phyloP scores from a whole-genome alignment of 345 rosid species.

The Dipteronia sinensis region DNA sequence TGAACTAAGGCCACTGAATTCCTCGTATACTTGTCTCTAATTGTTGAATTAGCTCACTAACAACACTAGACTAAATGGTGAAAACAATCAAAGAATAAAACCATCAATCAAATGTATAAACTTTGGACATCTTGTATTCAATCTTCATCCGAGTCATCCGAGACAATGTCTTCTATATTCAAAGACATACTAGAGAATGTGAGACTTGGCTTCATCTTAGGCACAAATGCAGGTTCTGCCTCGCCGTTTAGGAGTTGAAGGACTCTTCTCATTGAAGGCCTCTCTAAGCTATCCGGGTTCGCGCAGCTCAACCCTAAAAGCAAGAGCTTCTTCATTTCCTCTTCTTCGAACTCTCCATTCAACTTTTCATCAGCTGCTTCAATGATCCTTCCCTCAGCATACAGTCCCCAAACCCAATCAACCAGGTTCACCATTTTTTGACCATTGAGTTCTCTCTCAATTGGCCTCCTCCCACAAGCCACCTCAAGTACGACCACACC shows the following conservation, averaged over 20 bases:
- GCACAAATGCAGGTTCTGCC: constrained; percentile 51
- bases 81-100: constrained; percentile 22
- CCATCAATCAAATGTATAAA: constrained; percentile 16
- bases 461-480: constrained; percentile 92
- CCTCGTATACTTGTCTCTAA: neutral
- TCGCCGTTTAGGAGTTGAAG: constrained; percentile 82
- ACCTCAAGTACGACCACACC: constrained; percentile 90
- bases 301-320: constrained; percentile 85
- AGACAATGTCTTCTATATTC: constrained; percentile 80
- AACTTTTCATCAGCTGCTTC: constrained; percentile 78
- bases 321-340: constrained; percentile 81
- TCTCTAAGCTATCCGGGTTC: constrained; percentile 69
- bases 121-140: constrained; percentile 13
- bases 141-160: constrained; percentile 45
- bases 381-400: constrained; percentile 65
- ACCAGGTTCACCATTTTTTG: constrained; percentile 86
- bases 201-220: constrained; percentile 76
- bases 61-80: neutral
- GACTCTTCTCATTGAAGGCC: constrained; percentile 86
- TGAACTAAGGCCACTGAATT: constrained; percentile 52
- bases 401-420: constrained; percentile 87
- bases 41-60: constrained; percentile 16
- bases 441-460: constrained; percentile 62
- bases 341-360: constrained; percentile 60
- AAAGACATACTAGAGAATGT: constrained; percentile 60